phyloP scores from a whole-genome alignment of 768 basidiomycete genomes.

The Suillus placidus region DNA sequence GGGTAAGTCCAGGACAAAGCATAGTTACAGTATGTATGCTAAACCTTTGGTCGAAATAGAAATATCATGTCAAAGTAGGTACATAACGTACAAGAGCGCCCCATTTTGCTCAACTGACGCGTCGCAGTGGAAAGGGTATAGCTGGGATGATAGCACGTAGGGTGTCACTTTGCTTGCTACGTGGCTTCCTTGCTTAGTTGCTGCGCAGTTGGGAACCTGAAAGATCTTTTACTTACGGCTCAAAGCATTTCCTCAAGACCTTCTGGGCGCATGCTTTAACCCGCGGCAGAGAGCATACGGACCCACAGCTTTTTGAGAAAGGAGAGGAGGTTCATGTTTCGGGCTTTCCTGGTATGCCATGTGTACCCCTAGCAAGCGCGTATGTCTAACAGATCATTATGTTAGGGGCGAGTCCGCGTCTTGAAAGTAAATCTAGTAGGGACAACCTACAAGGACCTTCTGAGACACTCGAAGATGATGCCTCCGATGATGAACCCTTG shows the following conservation, averaged over 20 bases:
- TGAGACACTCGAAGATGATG: constrained; percentile 10
- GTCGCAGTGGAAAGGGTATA: constrained; percentile 64
- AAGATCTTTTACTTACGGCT: constrained; percentile 56
- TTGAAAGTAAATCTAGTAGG: constrained; percentile 22
- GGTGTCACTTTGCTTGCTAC: constrained; percentile 26
- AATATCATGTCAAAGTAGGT: constrained; percentile 62
- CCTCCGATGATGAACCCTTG: constrained; percentile 20
- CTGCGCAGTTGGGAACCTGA: constrained; percentile 65
- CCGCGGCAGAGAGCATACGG: constrained; percentile 47
- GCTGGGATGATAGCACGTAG: constrained; percentile 58
- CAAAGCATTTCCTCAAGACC: constrained; percentile 50
- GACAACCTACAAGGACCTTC: constrained; percentile 14
- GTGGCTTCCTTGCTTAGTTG: constrained; percentile 11
- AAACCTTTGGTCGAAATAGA: constrained; percentile 34
- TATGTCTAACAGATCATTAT: neutral
- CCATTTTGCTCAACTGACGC: constrained; percentile 11
- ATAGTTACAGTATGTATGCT: neutral
- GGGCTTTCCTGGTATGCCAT: constrained; percentile 59
- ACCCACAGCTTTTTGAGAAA: constrained; percentile 51
- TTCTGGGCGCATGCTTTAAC: constrained; percentile 42
- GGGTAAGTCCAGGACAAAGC: constrained; percentile 42
- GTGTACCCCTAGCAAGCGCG: neutral
- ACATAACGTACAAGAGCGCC: neutral
- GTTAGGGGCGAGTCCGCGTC: constrained; percentile 20
- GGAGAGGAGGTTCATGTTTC: constrained; percentile 57